Percentiles rank a stretch among this genome's conserved stretches.
phyloP scores from a whole-genome alignment of 1,284 basidiomycete genomes.

The Retiboletus flavoniger region DNA sequence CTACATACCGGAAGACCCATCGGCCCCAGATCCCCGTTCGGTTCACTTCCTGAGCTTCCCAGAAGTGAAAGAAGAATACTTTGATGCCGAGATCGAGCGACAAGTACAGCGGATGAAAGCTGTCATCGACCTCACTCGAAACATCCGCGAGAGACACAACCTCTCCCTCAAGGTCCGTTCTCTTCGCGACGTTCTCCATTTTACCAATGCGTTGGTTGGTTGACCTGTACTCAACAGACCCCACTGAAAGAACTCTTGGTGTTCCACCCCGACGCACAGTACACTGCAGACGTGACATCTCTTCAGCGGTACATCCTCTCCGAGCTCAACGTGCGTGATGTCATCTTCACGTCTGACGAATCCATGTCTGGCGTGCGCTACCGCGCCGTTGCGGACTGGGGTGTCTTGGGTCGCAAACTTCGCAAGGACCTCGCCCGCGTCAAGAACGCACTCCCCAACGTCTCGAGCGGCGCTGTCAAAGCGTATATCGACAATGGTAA shows the following conservation, averaged over 20 bases:
- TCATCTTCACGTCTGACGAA: conserved; percentile 91
- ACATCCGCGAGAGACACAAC: conserved; percentile 86
- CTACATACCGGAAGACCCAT: conserved; percentile 78
- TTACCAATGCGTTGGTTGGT: not conserved
- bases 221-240: conserved; percentile 50
- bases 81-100: conserved; percentile 94
- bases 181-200: no score
- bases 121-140: conserved; percentile 91
- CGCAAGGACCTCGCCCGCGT: conserved; percentile 92
- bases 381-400: conserved; percentile 93
- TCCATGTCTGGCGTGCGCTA: conserved; percentile 85
- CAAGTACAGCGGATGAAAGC: conserved; percentile 94
- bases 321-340: conserved; percentile 92
- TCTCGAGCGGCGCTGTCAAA: conserved; percentile 85
- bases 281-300: conserved; percentile 83
- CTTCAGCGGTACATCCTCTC: conserved; percentile 90
- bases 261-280: conserved; percentile 88
- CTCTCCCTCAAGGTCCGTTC: conserved; percentile 81
- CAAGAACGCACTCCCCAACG: conserved; percentile 80
- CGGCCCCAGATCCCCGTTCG: conserved; percentile 80
- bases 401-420: conserved; percentile 91
- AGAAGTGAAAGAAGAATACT: conserved; percentile 90
- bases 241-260: conserved; percentile 92
- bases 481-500: conserved; percentile 74
- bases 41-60: conserved; percentile 97